Evolutionary conservation across 805 yeast species (phyloP).

Genomic region (Diddensiella transvaalensis): DNA sequence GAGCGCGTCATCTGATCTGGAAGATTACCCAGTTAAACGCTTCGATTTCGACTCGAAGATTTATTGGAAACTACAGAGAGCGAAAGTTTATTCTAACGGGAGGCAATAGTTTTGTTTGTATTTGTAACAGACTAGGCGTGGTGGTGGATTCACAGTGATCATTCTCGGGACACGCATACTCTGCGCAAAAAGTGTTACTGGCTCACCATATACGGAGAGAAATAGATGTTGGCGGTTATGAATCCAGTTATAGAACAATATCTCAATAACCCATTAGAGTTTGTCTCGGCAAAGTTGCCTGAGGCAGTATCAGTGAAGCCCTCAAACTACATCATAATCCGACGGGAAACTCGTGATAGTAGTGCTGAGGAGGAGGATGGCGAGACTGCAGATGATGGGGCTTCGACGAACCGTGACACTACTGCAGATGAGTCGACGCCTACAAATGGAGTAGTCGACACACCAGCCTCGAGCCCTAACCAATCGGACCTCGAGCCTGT

Average conservation of each 20-base stretch:
- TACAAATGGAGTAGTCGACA: background rate
- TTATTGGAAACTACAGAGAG: too few relatives aligned
- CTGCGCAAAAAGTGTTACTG: too few relatives aligned
- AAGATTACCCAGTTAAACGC: too few relatives aligned
- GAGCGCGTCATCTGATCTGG: too few relatives aligned
- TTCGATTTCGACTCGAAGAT: too few relatives aligned
- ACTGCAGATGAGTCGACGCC: background rate
- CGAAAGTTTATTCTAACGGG: too few relatives aligned
- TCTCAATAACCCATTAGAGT: constrained; percentile 33
- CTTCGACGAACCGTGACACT: constrained; percentile 1
- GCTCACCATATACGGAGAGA: too few relatives aligned
- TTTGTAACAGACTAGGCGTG: too few relatives aligned
- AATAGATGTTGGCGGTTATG: constrained; percentile 3
- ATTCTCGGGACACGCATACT: too few relatives aligned
- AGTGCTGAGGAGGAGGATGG: constrained; percentile 4
- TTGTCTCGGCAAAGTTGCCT: constrained; percentile 57
- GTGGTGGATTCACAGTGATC: too few relatives aligned
- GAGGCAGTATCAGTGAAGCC: constrained; percentile 48
- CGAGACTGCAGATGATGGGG: constrained; percentile 9
- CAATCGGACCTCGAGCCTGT: constrained; percentile 25
- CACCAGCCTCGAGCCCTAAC: background rate
- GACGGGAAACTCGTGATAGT: constrained; percentile 8
- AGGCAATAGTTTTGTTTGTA: too few relatives aligned
- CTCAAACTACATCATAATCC: constrained; percentile 46
- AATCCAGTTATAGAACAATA: constrained; percentile 16